Percentiles rank a stretch among this genome's conserved stretches.
Conservation (phyloP, 352 stramenopile genomes). For the Pilasporangium apinafurcum region DNA sequence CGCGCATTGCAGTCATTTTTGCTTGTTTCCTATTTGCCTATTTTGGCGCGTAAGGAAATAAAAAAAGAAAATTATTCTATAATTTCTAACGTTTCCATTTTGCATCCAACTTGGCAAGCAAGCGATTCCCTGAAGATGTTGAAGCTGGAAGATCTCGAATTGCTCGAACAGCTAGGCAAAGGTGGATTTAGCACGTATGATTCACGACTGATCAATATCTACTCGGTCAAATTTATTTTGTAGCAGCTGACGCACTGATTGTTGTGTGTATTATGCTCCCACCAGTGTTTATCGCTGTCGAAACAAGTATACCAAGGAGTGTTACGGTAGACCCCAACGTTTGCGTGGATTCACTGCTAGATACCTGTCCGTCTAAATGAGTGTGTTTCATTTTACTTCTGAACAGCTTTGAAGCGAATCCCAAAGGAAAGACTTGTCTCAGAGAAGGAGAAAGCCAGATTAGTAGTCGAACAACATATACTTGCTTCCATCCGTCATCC, state of each 20-base stretch:
- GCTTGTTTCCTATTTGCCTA: too few relatives aligned
- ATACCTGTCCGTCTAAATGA: too few relatives aligned
- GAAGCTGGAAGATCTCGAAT: constrained; percentile 46
- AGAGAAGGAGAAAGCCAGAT: constrained; percentile 30
- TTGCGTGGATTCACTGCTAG: too few relatives aligned
- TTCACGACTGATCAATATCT: neutral
- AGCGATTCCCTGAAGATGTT: too few relatives aligned
- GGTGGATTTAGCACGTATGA: constrained; percentile 62
- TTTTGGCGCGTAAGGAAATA: too few relatives aligned
- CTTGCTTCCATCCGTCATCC: constrained; percentile 23
- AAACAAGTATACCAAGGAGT: too few relatives aligned
- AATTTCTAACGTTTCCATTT: too few relatives aligned
- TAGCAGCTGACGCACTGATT: neutral
- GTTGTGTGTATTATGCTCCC: neutral
- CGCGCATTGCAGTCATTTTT: constrained; percentile 70
- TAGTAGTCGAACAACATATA: constrained; percentile 38
- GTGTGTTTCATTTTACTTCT: neutral
- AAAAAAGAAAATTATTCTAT: too few relatives aligned
- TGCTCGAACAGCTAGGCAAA: constrained; percentile 39
- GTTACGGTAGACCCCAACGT: too few relatives aligned
- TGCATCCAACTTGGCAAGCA: constrained; percentile 6
- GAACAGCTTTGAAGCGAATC: constrained; percentile 66
- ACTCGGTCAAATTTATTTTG: neutral
- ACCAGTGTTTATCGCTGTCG: constrained; percentile 48
- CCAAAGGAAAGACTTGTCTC: constrained; percentile 19